Base-by-base conservation (phyloP, 2,329 filamentous ascomycete species). In the Aspergillus japonicus region DNA sequence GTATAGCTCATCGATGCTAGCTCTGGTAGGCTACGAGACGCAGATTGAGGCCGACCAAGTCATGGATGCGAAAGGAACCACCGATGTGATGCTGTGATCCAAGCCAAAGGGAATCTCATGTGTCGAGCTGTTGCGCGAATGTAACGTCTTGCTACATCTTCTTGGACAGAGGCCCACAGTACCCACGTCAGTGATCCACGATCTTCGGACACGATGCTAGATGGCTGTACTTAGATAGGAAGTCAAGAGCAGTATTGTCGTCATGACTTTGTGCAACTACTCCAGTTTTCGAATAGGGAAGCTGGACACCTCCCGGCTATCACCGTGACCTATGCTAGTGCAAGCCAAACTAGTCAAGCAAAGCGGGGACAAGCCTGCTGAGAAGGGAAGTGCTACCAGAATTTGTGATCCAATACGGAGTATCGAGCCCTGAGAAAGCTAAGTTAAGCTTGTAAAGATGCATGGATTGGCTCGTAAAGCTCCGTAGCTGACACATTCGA, bases 71-170 rank as follows among this genome's bases (percentile, higher is more conserved):
- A 62, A 50, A 68, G 60, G 64, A 39, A 66, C 26, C 26, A 35
- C 64, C 56, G 26, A 57, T 63, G 59, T 48, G 62, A 48, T 44
- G 52, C 29, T 47, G 50, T 21, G 52, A 39, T 52, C 59, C 59
- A 52, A 50, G 33, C 50, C 47, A 33, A 26, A 58, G 55, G 61
- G 31, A 24, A 16, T 23, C 39, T 48, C 33, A 16, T 51, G 16
- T 56, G 31, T 19, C 47, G 39, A 54, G 59, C 47, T 50, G 54
- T 64, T 58, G 59, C 11, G 29, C 10, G 60, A 67, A 65, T 68
- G 71, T 73, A 60, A 72, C 71, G 71, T 69, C 51, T 47, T 57
- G 62, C 51, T 60, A 70, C 70, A 62, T 64, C 68, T 71, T 72
- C 63, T 52, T 53, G 50, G 54, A 57, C 31, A 57, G 39, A 42